Percentiles rank a stretch among this genome's conserved stretches.
Conservation (phyloP, 306 rosid genomes). For the Hippophae gyantsensis region DNA sequence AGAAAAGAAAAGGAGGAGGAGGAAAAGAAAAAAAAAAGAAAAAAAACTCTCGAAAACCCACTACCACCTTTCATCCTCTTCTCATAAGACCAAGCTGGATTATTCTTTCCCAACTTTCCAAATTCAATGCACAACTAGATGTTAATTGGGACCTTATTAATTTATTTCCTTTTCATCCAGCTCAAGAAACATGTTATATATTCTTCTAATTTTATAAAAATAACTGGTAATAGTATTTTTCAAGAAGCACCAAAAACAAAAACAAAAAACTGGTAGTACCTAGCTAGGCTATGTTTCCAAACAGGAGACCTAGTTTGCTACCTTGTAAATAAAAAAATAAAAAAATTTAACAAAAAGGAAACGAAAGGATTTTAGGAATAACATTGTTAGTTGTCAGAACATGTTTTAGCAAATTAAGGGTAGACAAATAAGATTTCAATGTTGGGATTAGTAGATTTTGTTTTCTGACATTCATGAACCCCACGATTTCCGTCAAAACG, state of each 20-base stretch:
- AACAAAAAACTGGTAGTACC: no score
- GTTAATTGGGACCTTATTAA: conserved; percentile 17
- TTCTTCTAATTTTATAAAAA: not conserved
- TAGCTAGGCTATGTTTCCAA: conserved; percentile 37
- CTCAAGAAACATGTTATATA: conserved; percentile 52
- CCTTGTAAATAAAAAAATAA: no score
- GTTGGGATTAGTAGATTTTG: conserved; percentile 48
- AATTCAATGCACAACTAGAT: conserved; percentile 43
- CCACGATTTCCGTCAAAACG: conserved; percentile 19
- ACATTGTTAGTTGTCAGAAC: conserved; percentile 43
- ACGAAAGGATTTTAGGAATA: not conserved
- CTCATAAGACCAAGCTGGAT: conserved; percentile 84
- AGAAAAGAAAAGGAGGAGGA: no score
- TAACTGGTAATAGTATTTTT: no score
- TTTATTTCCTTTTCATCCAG: conserved; percentile 42
- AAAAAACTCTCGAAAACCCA: conserved; percentile 15
- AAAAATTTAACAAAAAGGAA: not conserved
- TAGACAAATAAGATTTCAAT: conserved; percentile 54
- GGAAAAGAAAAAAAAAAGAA: no score
- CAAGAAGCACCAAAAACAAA: conserved; percentile 20
- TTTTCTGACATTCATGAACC: conserved; percentile 65
- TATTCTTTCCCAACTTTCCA: conserved; percentile 68
- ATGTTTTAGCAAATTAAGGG: conserved; percentile 26
- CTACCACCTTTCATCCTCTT: conserved; percentile 55
- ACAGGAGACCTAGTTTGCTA: conserved; percentile 44